Percentiles rank a stretch among this genome's conserved stretches.
Evolutionary conservation across 1,139 yeast genomes (phyloP).

Genomic region (Candida sp.): DNA sequence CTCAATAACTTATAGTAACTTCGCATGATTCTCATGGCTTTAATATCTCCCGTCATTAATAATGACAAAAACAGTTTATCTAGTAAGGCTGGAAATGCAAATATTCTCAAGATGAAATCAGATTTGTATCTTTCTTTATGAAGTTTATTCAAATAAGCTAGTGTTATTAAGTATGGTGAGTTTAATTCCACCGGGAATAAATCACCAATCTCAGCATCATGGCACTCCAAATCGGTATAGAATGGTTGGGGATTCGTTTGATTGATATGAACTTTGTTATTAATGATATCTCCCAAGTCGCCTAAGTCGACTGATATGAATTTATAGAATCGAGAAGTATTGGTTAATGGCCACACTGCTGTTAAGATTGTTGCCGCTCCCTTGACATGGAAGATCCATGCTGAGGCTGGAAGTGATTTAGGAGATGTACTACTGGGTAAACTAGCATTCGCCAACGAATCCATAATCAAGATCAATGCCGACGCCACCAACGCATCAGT

Average conservation of each 20-base stretch:
- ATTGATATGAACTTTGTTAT: constrained; percentile 35
- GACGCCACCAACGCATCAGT: constrained; percentile 93
- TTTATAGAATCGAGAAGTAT: constrained; percentile 68
- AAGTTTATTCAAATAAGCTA: constrained; percentile 82
- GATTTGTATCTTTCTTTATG: constrained; percentile 80
- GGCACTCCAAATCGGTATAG: constrained; percentile 70
- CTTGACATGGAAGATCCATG: constrained; percentile 96
- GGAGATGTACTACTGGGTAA: constrained; percentile 60
- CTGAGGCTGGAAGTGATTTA: constrained; percentile 80
- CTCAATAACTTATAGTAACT: constrained; percentile 81
- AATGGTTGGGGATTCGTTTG: constrained; percentile 21
- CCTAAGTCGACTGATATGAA: constrained; percentile 77
- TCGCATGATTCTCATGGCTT: constrained; percentile 87
- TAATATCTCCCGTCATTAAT: constrained; percentile 78
- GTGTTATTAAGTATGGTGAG: constrained; percentile 82
- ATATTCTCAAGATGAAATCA: constrained; percentile 81
- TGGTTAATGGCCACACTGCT: constrained; percentile 92
- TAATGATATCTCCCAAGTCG: constrained; percentile 79
- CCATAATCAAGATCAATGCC: constrained; percentile 86
- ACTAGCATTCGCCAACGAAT: constrained; percentile 90
- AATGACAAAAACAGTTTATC: constrained; percentile 75
- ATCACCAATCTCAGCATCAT: constrained; percentile 82
- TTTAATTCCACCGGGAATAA: constrained; percentile 79
- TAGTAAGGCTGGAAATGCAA: constrained; percentile 89
- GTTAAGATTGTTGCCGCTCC: constrained; percentile 95